Evolutionary conservation across 2,329 filamentous ascomycete genomes (phyloP).

Genomic region (Xylariales sp.): DNA sequence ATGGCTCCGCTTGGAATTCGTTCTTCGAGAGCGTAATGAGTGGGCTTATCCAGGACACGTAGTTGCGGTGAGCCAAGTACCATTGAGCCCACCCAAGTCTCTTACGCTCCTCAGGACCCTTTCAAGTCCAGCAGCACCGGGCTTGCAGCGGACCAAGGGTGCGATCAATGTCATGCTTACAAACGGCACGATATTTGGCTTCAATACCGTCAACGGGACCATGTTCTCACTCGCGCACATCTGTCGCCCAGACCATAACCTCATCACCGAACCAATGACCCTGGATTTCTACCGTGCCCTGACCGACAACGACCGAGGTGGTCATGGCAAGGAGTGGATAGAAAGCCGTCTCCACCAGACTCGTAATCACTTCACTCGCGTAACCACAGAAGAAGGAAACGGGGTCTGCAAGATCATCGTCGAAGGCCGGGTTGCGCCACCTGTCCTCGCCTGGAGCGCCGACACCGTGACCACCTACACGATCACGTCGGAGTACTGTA

Average conservation of each 20-base stretch:
- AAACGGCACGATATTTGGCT: slow-evolving; percentile 35
- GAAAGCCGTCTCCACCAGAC: slow-evolving; percentile 42
- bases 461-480: slow-evolving; percentile 49
- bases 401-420: slow-evolving; percentile 38
- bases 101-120: slow-evolving; percentile 23
- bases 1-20: slow-evolving; percentile 47
- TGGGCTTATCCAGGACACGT: slow-evolving; percentile 51
- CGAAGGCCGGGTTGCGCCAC: slow-evolving; percentile 54
- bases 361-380: slow-evolving; percentile 34
- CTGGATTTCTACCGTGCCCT: slow-evolving; percentile 60
- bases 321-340: slow-evolving; percentile 52
- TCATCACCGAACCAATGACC: slow-evolving; percentile 39
- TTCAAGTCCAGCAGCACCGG: slow-evolving; percentile 12
- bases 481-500: slow-evolving; percentile 44
- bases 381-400: slow-evolving; percentile 24
- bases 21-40: slow-evolving; percentile 33
- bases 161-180: slow-evolving; percentile 30
- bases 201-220: slow-evolving; percentile 38
- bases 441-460: slow-evolving; percentile 57
- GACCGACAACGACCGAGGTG: slow-evolving; percentile 60
- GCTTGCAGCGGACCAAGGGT: slow-evolving; percentile 20
- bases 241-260: slow-evolving; percentile 24
- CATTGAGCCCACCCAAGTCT: slow-evolving; percentile 29
- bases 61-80: slow-evolving; percentile 46
- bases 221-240: slow-evolving; percentile 37